Base-by-base conservation (phyloP, 2,329 filamentous ascomycete species). In the Zopfia rhizophila region DNA sequence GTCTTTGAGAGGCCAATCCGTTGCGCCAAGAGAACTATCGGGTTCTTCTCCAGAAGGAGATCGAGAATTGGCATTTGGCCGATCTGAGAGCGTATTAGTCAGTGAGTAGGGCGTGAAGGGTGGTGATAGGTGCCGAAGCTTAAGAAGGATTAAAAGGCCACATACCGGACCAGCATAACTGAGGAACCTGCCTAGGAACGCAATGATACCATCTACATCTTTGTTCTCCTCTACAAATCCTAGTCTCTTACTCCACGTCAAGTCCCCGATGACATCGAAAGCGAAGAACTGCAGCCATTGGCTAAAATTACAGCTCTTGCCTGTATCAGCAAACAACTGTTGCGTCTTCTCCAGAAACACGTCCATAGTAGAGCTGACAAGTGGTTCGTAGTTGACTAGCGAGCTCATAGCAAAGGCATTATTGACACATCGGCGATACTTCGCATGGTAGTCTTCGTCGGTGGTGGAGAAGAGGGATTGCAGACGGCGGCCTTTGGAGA, bases 201-300 rank as follows among this genome's bases (percentile, higher is more conserved):
- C 74, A 4, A 91, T 81, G 38, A 91, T 91, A 0, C 87, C 87
- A 51, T 90, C 87, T 10, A 92, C 83, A 52, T 92, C 89, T 62
- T 86, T 79, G 38, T 90, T 86, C 63, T 82, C 80, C 68, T 92
- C 88, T 2, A 92, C 73, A 55, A 92, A 92, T 0, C 89, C 89
- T 46, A 91, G 81, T 0, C 87, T 79, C 66, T 89, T 89, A 66
- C 83, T 85, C 72, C 89, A 91, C 0, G 88, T 91, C 60, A 91
- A 82, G 51, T 89, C 85, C 5, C 88, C 88, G 51, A 91, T 91
- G 11, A 91, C 88, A 63, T 92, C 89, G 60, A 92, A 92, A 0
- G 89, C 89, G 57, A 89, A 91, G 65, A 86, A 91, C 61, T 92
- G 89, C 45, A 92, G 73, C 89, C 89, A 91, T 45, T 78, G 76